A percentile compares a stretch with the other conserved stretches of the same genome.
Conservation (phyloP, 441 rosid species). For the Adansonia madagascariensis region DNA sequence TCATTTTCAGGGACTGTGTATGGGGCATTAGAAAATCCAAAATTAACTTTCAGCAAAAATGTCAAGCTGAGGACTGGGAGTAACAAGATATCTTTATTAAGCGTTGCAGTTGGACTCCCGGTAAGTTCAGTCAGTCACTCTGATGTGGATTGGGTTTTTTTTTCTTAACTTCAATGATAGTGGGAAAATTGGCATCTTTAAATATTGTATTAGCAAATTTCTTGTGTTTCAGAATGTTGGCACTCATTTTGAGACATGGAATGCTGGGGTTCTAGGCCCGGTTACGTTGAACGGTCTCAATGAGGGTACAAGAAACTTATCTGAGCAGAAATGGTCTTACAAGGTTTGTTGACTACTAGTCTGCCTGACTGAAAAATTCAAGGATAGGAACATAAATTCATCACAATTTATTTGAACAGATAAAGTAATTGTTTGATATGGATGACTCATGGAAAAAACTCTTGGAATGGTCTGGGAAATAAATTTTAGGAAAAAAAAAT, state of each 20-base stretch:
- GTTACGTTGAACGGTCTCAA: slow-evolving; percentile 58
- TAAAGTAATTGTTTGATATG: no score
- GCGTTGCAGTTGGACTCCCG: slow-evolving; percentile 62
- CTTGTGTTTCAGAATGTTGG: slow-evolving; percentile 51
- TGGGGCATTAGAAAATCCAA: slow-evolving; percentile 48
- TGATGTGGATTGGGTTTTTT: slow-evolving; percentile 10
- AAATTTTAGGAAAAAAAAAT: no score
- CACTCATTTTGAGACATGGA: slow-evolving; percentile 56
- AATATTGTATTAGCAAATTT: not conserved
- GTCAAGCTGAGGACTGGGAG: slow-evolving; percentile 58
- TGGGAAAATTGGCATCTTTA: not conserved
- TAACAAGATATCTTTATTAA: slow-evolving; percentile 64
- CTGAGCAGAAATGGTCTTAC: slow-evolving; percentile 71
- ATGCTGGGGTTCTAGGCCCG: slow-evolving; percentile 65
- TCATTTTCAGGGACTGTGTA: slow-evolving; percentile 50
- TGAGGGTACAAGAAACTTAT: slow-evolving; percentile 64
- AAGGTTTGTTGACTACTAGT: slow-evolving; percentile 42
- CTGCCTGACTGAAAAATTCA: not conserved
- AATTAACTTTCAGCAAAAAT: slow-evolving; percentile 46
- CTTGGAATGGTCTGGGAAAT: no score
- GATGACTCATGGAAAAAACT: no score
- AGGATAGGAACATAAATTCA: not conserved
- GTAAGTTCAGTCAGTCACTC: slow-evolving; percentile 41
- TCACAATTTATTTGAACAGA: no score
- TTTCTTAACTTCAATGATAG: not conserved